Evolutionary conservation across 2,329 filamentous ascomycete species (phyloP), one percentile per base, ranked within the genome.

Genomic region (Ceratocystis harringtonii): DNA sequence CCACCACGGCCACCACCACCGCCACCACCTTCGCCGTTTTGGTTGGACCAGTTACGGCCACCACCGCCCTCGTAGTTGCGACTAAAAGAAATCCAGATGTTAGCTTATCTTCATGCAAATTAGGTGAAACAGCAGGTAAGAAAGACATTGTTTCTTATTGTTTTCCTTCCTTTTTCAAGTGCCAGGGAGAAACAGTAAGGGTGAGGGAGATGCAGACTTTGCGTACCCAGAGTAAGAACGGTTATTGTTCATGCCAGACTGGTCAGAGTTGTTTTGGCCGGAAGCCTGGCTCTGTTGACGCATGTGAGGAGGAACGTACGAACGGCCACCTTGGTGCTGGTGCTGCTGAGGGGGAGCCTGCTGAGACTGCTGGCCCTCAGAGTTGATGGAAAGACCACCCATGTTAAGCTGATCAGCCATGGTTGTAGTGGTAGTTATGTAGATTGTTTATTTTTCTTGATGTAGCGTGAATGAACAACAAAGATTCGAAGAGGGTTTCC

Each of bases 391-490:
- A 72, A 92, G 80, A 74, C 85, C 84, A 74, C 81, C 83, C 83
- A 92, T 91, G 80, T 90, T 90, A 72, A 94, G 82, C 80, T 92
- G 86, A 73, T 90, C 87, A 75, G 88, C 88, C 88, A 91, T 91
- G 74, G 76, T 86, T 19, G 45, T 61, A 36, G 64, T 61, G 36
- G 19, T 52, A 50, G 41, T 50, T 64, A 17, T 44, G 45, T 15
- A 30, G 43, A 41, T 44, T 61, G 36, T 41, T 62, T 22, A 41
- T 50, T 50, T 12, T 61, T 61, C 15, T 62, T 50, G 60, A 58
- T 36, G 55, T 58, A 58, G 55, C 36, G 36, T 19, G 17, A 25
- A 58, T 58, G 55, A 19, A 36, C 52, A 58, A 58, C 55, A 25
- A 58, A 3, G 8, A n/a, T n/a, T 32, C 6, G 30, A 58, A 12